Evolutionary conservation across 208 protist genomes (phyloP).

Genomic region (Trypanosoma congolense): DNA sequence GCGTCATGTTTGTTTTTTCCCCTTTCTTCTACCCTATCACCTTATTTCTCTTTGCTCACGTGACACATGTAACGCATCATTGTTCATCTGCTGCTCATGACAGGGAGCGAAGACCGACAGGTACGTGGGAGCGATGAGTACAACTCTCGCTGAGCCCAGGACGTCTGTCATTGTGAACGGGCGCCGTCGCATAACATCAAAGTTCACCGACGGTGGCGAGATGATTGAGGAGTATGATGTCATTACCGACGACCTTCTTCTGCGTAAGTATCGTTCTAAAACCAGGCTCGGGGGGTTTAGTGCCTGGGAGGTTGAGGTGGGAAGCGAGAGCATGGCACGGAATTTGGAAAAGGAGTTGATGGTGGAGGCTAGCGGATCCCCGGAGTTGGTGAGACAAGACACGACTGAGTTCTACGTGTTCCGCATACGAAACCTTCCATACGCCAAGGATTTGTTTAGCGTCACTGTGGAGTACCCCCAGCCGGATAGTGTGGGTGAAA

Average conservation of each 20-base stretch:
- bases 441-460: constrained; percentile 77
- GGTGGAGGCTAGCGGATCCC: constrained; percentile 63
- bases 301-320: constrained; percentile 89
- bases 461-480: constrained; percentile 73
- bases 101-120: neutral
- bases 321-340: constrained; percentile 44
- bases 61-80: too few relatives aligned
- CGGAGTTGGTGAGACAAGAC: constrained; percentile 84
- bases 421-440: constrained; percentile 91
- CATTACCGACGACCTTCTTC: constrained; percentile 87
- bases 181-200: constrained; percentile 82
- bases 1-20: too few relatives aligned
- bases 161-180: constrained; percentile 80
- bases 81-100: neutral
- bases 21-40: too few relatives aligned
- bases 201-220: constrained; percentile 84
- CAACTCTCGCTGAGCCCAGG: constrained; percentile 54
- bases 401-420: constrained; percentile 78
- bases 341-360: constrained; percentile 69
- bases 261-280: constrained; percentile 74
- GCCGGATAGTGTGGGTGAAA: constrained; percentile 45
- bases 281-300: constrained; percentile 71
- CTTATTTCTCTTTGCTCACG: too few relatives aligned
- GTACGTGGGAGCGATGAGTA: constrained; percentile 30
- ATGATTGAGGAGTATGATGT: constrained; percentile 93